Conservation (phyloP, 805 yeast species). For the Saccharomycopsis javanensis region DNA sequence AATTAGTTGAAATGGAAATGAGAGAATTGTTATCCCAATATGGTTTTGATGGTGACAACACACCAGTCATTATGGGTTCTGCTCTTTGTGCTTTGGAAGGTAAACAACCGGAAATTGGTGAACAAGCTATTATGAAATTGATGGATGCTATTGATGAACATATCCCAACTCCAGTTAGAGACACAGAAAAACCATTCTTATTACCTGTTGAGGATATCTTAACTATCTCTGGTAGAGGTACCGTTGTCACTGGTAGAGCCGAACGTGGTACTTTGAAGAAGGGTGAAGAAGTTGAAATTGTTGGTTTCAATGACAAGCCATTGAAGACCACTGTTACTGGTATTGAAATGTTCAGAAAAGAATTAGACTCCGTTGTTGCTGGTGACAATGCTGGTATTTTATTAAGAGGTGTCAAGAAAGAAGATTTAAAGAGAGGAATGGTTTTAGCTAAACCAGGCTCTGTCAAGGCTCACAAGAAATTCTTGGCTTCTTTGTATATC, state of each 20-base stretch:
- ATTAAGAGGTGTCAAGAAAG: slow-evolving; percentile 97
- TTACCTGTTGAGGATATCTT: slow-evolving; percentile 97
- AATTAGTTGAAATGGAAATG: slow-evolving; percentile 99
- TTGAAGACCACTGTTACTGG: slow-evolving; percentile 94
- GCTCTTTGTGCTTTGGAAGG: slow-evolving; percentile 94
- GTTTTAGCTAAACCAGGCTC: slow-evolving; percentile 88
- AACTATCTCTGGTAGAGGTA: slow-evolving; percentile 99
- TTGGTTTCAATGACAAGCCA: slow-evolving; percentile 81
- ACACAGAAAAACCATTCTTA: slow-evolving; percentile 90
- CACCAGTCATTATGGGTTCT: slow-evolving; percentile 97
- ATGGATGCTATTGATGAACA: slow-evolving; percentile 87
- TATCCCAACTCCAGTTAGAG: slow-evolving; percentile 96
- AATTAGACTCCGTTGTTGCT: slow-evolving; percentile 93
- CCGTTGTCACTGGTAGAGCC: slow-evolving; percentile 97
- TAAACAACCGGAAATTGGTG: slow-evolving; percentile 84
- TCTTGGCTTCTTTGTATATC: slow-evolving; percentile 83
- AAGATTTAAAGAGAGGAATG: slow-evolving; percentile 95
- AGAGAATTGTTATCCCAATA: slow-evolving; percentile 84
- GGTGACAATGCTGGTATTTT: slow-evolving; percentile 98
- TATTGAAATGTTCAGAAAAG: slow-evolving; percentile 99
- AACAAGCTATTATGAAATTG: slow-evolving; percentile 68
- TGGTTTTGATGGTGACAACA: slow-evolving; percentile 97
- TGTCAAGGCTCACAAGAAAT: slow-evolving; percentile 85
- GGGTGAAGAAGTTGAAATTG: slow-evolving; percentile 98
- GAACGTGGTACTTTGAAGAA: slow-evolving; percentile 96